Evolutionary conservation across 768 basidiomycete species (phyloP).

Genomic region (Grammothele lineata): DNA sequence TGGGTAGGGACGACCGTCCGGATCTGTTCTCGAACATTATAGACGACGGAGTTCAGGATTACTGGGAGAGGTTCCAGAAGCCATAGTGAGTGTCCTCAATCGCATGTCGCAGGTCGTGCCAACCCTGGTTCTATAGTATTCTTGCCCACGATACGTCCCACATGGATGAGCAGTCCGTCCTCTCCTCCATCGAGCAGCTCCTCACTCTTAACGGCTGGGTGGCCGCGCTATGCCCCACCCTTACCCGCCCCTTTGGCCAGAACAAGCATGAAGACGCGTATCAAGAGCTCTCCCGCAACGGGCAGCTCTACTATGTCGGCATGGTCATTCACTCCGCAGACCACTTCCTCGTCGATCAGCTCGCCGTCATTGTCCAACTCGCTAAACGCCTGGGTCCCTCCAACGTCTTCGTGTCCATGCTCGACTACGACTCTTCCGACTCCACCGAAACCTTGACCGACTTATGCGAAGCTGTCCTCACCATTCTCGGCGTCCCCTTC

Average conservation of each 20-base stretch:
- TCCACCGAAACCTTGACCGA: slow-evolving; percentile 93
- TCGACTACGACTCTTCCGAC: slow-evolving; percentile 94
- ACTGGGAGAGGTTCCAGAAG: slow-evolving; percentile 89
- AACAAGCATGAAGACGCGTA: slow-evolving; percentile 83
- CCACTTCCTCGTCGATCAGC: slow-evolving; percentile 97
- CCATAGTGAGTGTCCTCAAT: slow-evolving; percentile 77
- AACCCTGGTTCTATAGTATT: slow-evolving; percentile 54
- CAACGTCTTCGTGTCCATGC: slow-evolving; percentile 95
- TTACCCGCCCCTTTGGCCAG: slow-evolving; percentile 92
- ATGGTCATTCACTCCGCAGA: slow-evolving; percentile 97
- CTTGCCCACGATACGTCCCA: slow-evolving; percentile 77
- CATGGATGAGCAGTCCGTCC: slow-evolving; percentile 86
- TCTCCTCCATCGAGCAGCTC: slow-evolving; percentile 87
- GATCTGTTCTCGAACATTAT: slow-evolving; percentile 80
- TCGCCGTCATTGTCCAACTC: slow-evolving; percentile 96
- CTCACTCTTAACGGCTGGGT: slow-evolving; percentile 99
- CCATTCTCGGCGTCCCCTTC: slow-evolving; percentile 89
- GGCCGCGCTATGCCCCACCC: slow-evolving; percentile 88
- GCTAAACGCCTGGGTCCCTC: slow-evolving; percentile 84
- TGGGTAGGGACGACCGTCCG: slow-evolving; percentile 80
- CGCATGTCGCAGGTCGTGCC: neutral
- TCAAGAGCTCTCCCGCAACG: slow-evolving; percentile 79
- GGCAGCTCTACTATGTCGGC: slow-evolving; percentile 90
- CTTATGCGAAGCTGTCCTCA: slow-evolving; percentile 92
- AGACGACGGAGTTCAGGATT: slow-evolving; percentile 74